Evolutionary conservation across 1,139 yeast species (phyloP), one percentile per base, ranked within the genome.

Genomic region (Candida labiduridarum): DNA sequence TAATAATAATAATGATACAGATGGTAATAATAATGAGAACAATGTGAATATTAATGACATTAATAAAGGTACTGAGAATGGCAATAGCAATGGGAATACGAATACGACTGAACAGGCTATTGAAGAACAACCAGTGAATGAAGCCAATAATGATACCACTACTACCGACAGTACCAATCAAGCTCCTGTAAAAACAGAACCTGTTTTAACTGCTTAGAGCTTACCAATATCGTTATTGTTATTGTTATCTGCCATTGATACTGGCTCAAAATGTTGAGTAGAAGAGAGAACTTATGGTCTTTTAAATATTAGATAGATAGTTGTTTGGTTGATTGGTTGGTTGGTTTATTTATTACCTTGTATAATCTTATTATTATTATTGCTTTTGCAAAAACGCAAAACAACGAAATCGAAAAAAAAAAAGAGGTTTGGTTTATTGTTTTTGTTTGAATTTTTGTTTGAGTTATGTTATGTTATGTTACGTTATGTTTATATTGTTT

Each of bases 261-360:
- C 40, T 53, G 31, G 19, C 14, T 19, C 43, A 27, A 27, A 16
- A 33, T 38, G 11, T 46, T 36, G 46, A 22, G 33, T 29, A 35
- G 41, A 36, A 29, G 22, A 19, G 22, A 19, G 22, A 25, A 25
- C 8, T 4, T 8, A 25, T 7, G 8, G 10, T 25, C 9, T 2
- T 25, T 25, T 25, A 9, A 25, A 25, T 25, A 25, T 25, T 25
- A 25, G 29, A 25, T 25, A 25, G 29, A 25, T 25, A 25, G 29
- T 25, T 25, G 29, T 2, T 25, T 25, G 5, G 9, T 25, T 25
- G 29, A 25, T 25, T 19, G 22, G 22, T 25, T 25, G 29, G 6
- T 25, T 19, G 22, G 22, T 25, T 25, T 4, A 25, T 25, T 25
- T 25, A 25, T 25, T 25, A 25, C 29, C 29, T 9, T 25, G 29